Percentiles rank a stretch among this genome's conserved stretches.
These are phyloP conservation scores for Grosmannia clavigera DNA, from an alignment of 2,329 filamentous ascomycete species.

Conservation along the genomic window DNA sequence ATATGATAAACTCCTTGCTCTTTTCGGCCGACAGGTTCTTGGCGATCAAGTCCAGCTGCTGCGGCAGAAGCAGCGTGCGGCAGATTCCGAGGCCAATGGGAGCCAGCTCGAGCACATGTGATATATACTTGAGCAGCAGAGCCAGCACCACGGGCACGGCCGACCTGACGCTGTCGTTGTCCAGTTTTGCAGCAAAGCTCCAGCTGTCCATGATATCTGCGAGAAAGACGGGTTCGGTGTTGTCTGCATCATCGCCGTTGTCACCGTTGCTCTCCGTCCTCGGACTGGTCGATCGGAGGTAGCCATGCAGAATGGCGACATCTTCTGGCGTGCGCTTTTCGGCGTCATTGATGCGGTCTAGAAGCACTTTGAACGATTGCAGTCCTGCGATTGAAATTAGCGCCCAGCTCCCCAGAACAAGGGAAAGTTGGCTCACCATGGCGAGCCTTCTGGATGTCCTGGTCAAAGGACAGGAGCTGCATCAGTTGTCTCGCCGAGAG, in stretches of 20 bases:
- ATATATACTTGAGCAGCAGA: constrained; percentile 67
- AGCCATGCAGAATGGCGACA: constrained; percentile 53
- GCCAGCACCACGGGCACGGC: constrained; percentile 70
- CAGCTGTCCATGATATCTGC: constrained; percentile 77
- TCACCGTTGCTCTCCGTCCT: constrained; percentile 3
- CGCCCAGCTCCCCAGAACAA: too few species aligned
- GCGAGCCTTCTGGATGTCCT: constrained; percentile 53
- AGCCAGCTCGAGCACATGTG: constrained; percentile 59
- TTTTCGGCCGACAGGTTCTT: constrained; percentile 69
- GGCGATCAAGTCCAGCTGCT: constrained; percentile 68
- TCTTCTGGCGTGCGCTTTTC: constrained; percentile 33
- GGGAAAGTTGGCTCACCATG: constrained; percentile 35
- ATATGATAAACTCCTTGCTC: constrained; percentile 77
- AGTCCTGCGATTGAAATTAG: constrained; percentile 32
- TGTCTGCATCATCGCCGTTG: constrained; percentile 31
- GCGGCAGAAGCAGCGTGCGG: constrained; percentile 67
- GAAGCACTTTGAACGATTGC: constrained; percentile 56
- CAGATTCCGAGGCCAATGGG: constrained; percentile 67
- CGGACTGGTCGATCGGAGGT: constrained; percentile 39
- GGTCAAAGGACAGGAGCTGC: constrained; percentile 56
- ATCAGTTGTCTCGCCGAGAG: constrained; percentile 53
- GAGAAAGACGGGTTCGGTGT: constrained; percentile 53
- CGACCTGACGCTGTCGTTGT: constrained; percentile 71
- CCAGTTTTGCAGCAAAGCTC: constrained; percentile 68
- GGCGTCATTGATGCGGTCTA: constrained; percentile 50